Base-by-base conservation (phyloP, 768 basidiomycete species). In the Macrolepiota albuminosa region DNA sequence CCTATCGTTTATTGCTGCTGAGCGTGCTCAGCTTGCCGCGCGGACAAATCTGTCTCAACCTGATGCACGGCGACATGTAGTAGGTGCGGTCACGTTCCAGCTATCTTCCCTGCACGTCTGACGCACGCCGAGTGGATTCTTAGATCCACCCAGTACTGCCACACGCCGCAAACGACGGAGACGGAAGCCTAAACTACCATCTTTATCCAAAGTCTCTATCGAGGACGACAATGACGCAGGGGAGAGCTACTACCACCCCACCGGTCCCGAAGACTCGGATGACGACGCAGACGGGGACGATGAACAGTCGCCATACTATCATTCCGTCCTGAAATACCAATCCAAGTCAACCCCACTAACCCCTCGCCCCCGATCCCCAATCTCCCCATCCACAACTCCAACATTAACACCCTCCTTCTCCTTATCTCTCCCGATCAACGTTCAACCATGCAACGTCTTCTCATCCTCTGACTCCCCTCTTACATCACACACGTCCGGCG, bases 1-100 rank as follows among this genome's bases (percentile, higher is more conserved):
- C 0, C 77, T 93, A 14, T 82, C 81, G n/a, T 93, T 91, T 61
- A 78, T 91, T 53, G 87, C 86, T 46, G 84, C 83, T 10, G 90
- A 92, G 69, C 78, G 88, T 57, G 84, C 82, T 39, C 78, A 79
- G 61, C 77, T 83, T 63, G 80, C 76, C 47, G 86, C 84, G n/a
- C 70, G 71, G 45, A 75, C 75, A 40, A 76, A 36, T 51, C 33
- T 14, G 61, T 16, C 13, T 13, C 51, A 43, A 73, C 48, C 73
- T 26, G 75, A 69, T 9, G 67, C 75, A 14, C 78, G 75, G 72
- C 72, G 70, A 58, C 73, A 75, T 56, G 76, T 78, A 7, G 68
- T 73, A 52, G 79, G 78, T 63, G 63, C 64, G 49, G 24, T 78
- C 73, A 48, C 55, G 37, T 61, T 47, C 40, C 39, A 46, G 21